Evolutionary conservation across 2,329 filamentous ascomycete species (phyloP), one percentile per base, ranked within the genome.

Genomic region (Gremmenia infestans): DNA sequence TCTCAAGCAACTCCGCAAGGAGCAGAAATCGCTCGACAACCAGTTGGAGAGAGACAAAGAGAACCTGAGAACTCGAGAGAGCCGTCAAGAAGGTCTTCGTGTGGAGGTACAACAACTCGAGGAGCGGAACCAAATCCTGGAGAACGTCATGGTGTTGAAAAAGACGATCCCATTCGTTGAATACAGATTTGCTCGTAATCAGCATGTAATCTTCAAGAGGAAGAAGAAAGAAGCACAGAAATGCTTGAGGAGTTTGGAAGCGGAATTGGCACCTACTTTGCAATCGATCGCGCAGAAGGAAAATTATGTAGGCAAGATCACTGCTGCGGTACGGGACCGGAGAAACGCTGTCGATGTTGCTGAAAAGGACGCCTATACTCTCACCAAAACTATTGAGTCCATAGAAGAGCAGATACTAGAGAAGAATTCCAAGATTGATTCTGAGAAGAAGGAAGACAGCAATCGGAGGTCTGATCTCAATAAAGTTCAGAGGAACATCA

Each of bases 91-190:
- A 59, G 64, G 83, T 50, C 82, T 95, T 46, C 83, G 89, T 65
- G 85, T 82, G 9, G 92, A 97, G 66, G 91, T 97, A 23, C 87
- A 95, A 64, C 85, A 89, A 60, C 80, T 94, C 66, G 82, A 83
- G 49, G 87, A 97, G 70, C 83, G 91, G 55, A 82, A 87, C 54
- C 78, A 82, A 52, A 82, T 91, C 50, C 76, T 87, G 65, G 74
- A 81, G 52, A 82, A 81, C 55, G 78, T 93, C 4, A 74, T 80
- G 25, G 77, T 87, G 48, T 77, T 96, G 47, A 78, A 87, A 60
- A 81, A 80, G 37, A 80, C 83, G 25, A 80, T 85, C 40, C 83
- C 88, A 0, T 75, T 91, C 39, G 79, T 87, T 19, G 76, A 81
- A 59, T 93, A 89, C 66, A 76, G 76, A 35, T 75, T 81, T 32